Conservation (phyloP, 2,329 filamentous ascomycete genomes). For the Colletotrichum musicola region DNA sequence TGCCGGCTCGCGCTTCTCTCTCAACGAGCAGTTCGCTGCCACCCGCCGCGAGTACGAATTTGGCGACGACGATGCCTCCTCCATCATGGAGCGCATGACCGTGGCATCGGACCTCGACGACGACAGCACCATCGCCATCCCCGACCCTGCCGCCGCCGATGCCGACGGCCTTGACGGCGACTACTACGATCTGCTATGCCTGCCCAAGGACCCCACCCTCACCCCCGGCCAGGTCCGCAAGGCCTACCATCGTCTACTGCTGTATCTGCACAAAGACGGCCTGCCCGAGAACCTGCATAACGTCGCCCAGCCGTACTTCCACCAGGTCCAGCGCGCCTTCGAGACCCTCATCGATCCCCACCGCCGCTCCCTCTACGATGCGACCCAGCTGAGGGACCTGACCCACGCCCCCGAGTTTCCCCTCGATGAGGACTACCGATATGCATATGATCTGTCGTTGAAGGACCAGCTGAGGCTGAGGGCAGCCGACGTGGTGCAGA, state of each 20-base stretch:
- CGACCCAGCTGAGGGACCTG: slow-evolving; percentile 42
- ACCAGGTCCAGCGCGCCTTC: slow-evolving; percentile 57
- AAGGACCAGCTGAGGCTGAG: slow-evolving; percentile 42
- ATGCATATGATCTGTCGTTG: slow-evolving; percentile 41
- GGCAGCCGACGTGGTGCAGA: slow-evolving; percentile 42
- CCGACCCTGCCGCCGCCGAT: slow-evolving; percentile 14
- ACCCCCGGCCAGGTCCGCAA: slow-evolving; percentile 53
- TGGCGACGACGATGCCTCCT: slow-evolving; percentile 61
- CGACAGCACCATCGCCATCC: slow-evolving; percentile 39
- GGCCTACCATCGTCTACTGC: slow-evolving; percentile 60
- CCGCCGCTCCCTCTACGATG: slow-evolving; percentile 57
- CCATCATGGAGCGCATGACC: slow-evolving; percentile 53
- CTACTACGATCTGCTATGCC: slow-evolving; percentile 60
- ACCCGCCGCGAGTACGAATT: slow-evolving; percentile 61
- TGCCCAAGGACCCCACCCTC: slow-evolving; percentile 50
- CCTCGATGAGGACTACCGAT: slow-evolving; percentile 40
- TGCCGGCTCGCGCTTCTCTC: slow-evolving; percentile 58
- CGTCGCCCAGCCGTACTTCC: slow-evolving; percentile 56
- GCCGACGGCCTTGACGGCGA: slow-evolving; percentile 45
- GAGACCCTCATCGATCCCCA: slow-evolving; percentile 61
- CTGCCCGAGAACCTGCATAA: slow-evolving; percentile 55
- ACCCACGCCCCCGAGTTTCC: slow-evolving; percentile 4
- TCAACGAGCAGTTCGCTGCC: slow-evolving; percentile 62
- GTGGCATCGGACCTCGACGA: slow-evolving; percentile 42
- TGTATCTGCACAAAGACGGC: slow-evolving; percentile 58